Conservation (phyloP, 257 asterid species). For the Paulownia fortunei region DNA sequence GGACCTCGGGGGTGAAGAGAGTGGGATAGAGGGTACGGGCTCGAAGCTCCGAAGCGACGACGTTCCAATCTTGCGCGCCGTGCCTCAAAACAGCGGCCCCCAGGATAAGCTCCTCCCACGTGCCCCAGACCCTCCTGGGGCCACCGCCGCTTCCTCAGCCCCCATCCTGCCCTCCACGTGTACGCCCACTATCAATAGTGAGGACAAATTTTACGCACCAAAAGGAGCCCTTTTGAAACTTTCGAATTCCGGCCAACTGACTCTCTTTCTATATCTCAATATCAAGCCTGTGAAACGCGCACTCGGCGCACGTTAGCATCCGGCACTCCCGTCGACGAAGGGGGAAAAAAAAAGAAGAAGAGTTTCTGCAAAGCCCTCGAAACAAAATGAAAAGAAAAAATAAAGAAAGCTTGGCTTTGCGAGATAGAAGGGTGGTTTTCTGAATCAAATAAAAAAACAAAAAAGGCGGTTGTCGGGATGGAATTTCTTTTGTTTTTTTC, state of each 20-base stretch:
- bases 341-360: neutral
- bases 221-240: neutral
- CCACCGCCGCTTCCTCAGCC: constrained; percentile 43
- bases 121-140: constrained; percentile 57
- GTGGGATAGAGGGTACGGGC: constrained; percentile 49
- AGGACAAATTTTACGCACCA: neutral
- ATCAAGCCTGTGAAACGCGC: neutral
- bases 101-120: constrained; percentile 82
- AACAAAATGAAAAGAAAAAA: neutral
- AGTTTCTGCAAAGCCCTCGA: neutral
- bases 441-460: neutral
- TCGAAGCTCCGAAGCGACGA: constrained; percentile 74
- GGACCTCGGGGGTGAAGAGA: constrained; percentile 68
- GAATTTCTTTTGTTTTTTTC: neutral
- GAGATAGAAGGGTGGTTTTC: neutral
- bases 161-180: constrained; percentile 56
- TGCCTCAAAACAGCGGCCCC: constrained; percentile 67
- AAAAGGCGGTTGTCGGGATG: neutral
- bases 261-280: neutral
- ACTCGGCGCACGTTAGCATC: constrained; percentile 28
- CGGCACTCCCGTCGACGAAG: neutral
- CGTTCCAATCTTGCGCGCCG: constrained; percentile 68
- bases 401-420: neutral
- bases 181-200: constrained; percentile 35
- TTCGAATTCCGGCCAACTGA: constrained; percentile 17